phyloP scores from a whole-genome alignment of 1,284 basidiomycete species.

The Cutaneotrichosporon spelunceum region DNA sequence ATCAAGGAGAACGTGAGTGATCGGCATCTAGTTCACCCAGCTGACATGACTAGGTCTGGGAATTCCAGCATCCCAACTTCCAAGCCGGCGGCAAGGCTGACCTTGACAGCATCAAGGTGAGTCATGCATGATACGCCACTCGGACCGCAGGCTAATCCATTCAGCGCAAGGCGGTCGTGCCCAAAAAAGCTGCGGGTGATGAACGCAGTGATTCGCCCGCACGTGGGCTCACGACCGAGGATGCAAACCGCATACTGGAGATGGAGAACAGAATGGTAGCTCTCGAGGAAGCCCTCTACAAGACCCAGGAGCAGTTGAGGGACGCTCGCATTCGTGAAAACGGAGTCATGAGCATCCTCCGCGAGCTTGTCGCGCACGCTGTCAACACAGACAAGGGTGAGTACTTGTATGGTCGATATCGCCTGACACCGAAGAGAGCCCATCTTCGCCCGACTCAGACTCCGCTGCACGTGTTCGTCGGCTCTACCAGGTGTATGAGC shows the following conservation, averaged over 20 bases:
- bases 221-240: conserved; percentile 32
- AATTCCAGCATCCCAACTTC: conserved; percentile 93
- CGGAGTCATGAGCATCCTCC: conserved; percentile 32
- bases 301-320: conserved; percentile 33
- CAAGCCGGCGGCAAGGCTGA: conserved; percentile 77
- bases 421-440: not conserved
- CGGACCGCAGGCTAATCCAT: not conserved
- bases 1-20: conserved; percentile 48
- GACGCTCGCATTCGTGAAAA: conserved; percentile 35
- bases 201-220: conserved; percentile 39
- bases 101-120: conserved; percentile 81
- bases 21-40: not conserved
- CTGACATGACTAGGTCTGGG: conserved; percentile 60
- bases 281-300: conserved; percentile 38
- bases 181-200: conserved; percentile 34
- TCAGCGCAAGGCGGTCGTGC: conserved; percentile 69
- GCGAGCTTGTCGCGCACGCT: conserved; percentile 40
- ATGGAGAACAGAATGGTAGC: conserved; percentile 39
- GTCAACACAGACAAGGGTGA: conserved; percentile 36
- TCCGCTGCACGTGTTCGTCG: conserved; percentile 12
- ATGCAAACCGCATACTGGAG: conserved; percentile 33
- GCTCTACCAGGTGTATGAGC: conserved; percentile 15
- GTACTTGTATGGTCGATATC: conserved; percentile 12
- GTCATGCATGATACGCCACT: conserved; percentile 4
- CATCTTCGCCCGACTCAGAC: conserved; percentile 6